Evolutionary conservation across 2,329 filamentous ascomycete genomes (phyloP).

Genomic region (Aspergillus sp.): DNA sequence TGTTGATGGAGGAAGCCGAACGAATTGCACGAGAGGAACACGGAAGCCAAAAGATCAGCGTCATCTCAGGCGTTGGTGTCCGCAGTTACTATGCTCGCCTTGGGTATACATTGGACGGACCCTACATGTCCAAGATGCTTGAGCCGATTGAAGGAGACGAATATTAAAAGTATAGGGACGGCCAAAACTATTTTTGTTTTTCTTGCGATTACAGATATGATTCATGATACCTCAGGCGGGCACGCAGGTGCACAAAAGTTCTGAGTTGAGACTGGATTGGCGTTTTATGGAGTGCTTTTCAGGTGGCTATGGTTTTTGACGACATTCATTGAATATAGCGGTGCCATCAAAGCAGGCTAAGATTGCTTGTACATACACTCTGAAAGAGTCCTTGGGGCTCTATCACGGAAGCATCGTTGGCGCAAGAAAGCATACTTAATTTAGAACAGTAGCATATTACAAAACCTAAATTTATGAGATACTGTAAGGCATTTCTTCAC

Average conservation of each 20-base stretch:
- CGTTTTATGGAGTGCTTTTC: not conserved
- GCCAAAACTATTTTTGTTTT: not conserved
- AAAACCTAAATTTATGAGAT: not conserved
- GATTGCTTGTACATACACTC: not conserved
- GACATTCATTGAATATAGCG: not conserved
- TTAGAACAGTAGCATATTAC: not conserved
- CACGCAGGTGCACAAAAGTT: not conserved
- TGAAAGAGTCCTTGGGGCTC: not conserved
- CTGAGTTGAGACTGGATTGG: not conserved
- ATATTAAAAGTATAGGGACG: constrained; percentile 10
- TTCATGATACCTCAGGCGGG: constrained; percentile 6
- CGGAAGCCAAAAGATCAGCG: constrained; percentile 87
- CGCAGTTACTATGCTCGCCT: constrained; percentile 92
- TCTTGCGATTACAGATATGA: constrained; percentile 10
- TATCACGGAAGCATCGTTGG: not conserved
- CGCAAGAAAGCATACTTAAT: not conserved
- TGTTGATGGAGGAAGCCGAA: constrained; percentile 97
- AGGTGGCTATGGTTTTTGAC: not conserved
- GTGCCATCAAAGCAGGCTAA: not conserved
- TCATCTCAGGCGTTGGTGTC: constrained; percentile 97
- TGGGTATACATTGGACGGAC: constrained; percentile 90
- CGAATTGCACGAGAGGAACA: constrained; percentile 93
- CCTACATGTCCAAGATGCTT: constrained; percentile 65
- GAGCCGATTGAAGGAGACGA: constrained; percentile 42
- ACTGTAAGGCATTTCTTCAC: not conserved